These are phyloP conservation scores for Adansonia grandidieri DNA, from an alignment of 441 rosid species.

Conservation along the genomic window DNA sequence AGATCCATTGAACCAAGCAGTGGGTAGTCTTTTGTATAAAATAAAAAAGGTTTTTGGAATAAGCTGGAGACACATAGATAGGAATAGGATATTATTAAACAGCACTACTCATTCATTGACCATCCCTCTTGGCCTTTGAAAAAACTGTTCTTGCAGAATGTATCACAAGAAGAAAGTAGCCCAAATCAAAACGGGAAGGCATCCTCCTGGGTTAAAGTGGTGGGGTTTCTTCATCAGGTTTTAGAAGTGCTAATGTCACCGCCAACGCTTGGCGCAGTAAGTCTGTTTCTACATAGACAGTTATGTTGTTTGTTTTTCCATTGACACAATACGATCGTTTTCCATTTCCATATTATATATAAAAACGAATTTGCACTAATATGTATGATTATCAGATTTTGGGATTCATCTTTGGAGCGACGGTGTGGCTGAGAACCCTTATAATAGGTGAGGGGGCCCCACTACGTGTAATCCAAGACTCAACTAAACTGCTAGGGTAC, in stretches of 20 bases:
- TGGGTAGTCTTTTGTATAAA: too few species aligned
- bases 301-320: neutral
- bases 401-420: slow-evolving; percentile 77
- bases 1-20: slow-evolving; percentile 43
- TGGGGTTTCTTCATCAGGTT: slow-evolving; percentile 53
- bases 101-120: neutral
- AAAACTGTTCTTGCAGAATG: slow-evolving; percentile 23
- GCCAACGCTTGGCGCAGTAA: slow-evolving; percentile 84
- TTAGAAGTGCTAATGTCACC: slow-evolving; percentile 72
- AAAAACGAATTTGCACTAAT: neutral
- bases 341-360: neutral
- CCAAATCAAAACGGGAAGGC: slow-evolving; percentile 33
- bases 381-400: slow-evolving; percentile 49
- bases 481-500: slow-evolving; percentile 75
- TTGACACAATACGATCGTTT: too few species aligned
- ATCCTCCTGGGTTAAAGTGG: slow-evolving; percentile 41
- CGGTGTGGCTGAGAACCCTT: slow-evolving; percentile 65
- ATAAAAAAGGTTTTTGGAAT: neutral
- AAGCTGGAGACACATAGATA: neutral
- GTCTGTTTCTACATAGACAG: slow-evolving; percentile 29
- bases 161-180: slow-evolving; percentile 20
- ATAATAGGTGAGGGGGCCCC: slow-evolving; percentile 75
- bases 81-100: neutral
- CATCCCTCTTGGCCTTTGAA: slow-evolving; percentile 6
- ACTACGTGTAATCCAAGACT: slow-evolving; percentile 71